Evolutionary conservation across 495 filamentous ascomycete genomes (phyloP), one percentile per base, ranked within the genome.

Genomic region (Hyaloscypha bicolor): DNA sequence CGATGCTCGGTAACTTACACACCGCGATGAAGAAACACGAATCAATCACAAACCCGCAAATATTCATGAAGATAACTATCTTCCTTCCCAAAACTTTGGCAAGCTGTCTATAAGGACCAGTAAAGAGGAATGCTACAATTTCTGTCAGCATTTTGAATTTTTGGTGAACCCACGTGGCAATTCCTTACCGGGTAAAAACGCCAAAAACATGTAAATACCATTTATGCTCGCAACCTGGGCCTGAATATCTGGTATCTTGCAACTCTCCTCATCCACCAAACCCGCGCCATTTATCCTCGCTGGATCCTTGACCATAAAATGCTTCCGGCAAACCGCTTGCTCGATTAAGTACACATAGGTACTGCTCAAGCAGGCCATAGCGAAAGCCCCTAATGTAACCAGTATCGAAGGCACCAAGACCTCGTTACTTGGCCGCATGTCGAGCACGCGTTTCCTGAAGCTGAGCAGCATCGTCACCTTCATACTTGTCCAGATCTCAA

Each of bases 211-310:
- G 14, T 59, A 65, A 25, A 60, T 60, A 6, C 63, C 63, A 59
- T 65, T 29, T 19, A 65, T 60, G 21, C 55, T 59, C 25, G 63
- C 55, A 45, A 65, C 55, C 35, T 45, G n/a, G 3, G 55, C 55
- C 35, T 65, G 22, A 1, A 65, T 33, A 33, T 45, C 37, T 16
- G 63, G 55, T 4, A 65, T 42, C 30, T 65, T 65, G 21, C 63
- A 65, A 55, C 35, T 30, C 19, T 60, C 63, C 63, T 65, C 63
- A 52, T 65, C 63, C 21, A 65, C 14, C 21, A 65, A 25, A 5
- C 55, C 63, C 9, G 22, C 21, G 12, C 33, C 12, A 12, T 25
- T 21, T 39, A 65, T 29, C 22, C 11, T 45, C 21, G 8, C 8
- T 16, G 63, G 30, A 3, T 65, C 42, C 21, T 19, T 16, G 3